Evolutionary conservation across 2,329 filamentous ascomycete genomes (phyloP), one percentile per base, ranked within the genome.

Genomic region (Xylaria sp.): DNA sequence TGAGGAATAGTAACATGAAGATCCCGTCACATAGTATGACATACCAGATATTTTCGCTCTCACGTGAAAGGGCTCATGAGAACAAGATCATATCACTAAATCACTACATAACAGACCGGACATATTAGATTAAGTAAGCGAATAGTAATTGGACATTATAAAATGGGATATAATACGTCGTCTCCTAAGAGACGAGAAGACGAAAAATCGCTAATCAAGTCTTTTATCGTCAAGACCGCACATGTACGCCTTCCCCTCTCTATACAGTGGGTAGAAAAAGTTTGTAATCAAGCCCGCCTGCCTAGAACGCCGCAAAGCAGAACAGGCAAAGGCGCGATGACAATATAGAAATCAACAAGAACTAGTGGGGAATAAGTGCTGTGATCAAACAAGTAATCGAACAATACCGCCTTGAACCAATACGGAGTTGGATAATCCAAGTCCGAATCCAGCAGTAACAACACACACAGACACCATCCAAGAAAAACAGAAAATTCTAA

Each of bases 321-420:
- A 41, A 68, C 56, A 54, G 44, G 41, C 28, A 37, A 63, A 59
- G 32, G 8, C 44, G 32, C 41, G 56, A 60, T 13, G 25, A 56
- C 15, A 37, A 39, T 60, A 58, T n/a, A 37, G 8, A n/a, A 6
- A 18, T 20, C 37, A 25, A 28, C 32, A 23, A 46, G 25, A 65
- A 39, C 54, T 23, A 7, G 20, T 46, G 50, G 50, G 56, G 50
- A 46, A 66, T 58, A 58, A 46, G 44, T 46, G 13, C 48, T 41
- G 25, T 50, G 41, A 28, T 32, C 28, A 44, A 46, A 68, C 28
- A 46, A 48, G 12, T 23, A 65, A 46, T 51, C 20, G 23, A 65
- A 65, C 50, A 68, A 65, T 62, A 64, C 62, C 64, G 55, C 63
- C 46, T 32, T 52, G 41, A 28, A 32, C 54, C 63, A 65, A 60